Base-by-base conservation (phyloP, 1,284 basidiomycete species). In the Trichosporon coremiiforme region DNA sequence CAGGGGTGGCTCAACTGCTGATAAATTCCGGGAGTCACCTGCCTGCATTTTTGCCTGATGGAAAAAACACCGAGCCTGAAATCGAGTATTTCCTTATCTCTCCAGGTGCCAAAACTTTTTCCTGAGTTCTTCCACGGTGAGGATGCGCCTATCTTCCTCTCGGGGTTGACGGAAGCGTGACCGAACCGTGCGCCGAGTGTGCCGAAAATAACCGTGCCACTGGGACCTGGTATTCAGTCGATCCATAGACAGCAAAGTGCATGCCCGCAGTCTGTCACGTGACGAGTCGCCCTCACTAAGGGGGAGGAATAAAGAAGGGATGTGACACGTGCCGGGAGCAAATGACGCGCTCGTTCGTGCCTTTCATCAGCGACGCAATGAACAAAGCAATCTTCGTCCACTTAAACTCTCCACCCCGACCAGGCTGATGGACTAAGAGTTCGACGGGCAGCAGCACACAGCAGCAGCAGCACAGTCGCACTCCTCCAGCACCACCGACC, bases 341-440 rank as follows among this genome's bases (percentile, higher is more conserved):
- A 35, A 60, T 60, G 57, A 60, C 57, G 57, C 57, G 57, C 57
- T 33, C 57, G 25, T n/a, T 31, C 47, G 15, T 53, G 47, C 47
- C 47, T 22, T 8, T 53, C 4, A 17, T 22, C 47, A 17, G 47
- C n/a, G 47, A n/a, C 47, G 31, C 57, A 60, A 33, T 33, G 57
- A 31, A 35, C 57, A 60, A 60, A 55, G 15, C 57, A 33, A 33
- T 33, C 57, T 33, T 33, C 57, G 20, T 25, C 57, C 57, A 33
- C 57, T 33, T 33, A 17, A 60, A 31, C 31, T 33, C 29, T 33
- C 57, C 29, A 60, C 57, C 57, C 57, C 57, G 29, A 60, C 57
- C 57, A n/a, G 57, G 57, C 57, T n/a, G 57, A 60, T 60, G 57
- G 57, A 60, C 57, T 60, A 60, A 60, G 57, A 60, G 57, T 60